phyloP scores from a whole-genome alignment of 129 eudicot species.

The Gnaphalium uliginosum region DNA sequence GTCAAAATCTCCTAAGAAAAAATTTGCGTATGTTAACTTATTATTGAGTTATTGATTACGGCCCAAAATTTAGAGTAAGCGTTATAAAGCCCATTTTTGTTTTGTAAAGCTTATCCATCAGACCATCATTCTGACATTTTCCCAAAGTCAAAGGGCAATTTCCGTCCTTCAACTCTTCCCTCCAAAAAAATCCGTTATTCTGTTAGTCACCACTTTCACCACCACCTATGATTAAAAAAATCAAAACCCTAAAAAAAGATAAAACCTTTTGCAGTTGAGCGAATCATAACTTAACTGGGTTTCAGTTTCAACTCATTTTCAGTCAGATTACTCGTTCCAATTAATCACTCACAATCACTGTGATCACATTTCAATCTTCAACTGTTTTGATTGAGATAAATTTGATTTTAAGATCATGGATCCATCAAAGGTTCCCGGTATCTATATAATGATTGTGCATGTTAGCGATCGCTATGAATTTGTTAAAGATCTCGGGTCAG shows the following conservation, averaged over 20 bases:
- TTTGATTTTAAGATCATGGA: constrained; percentile 33
- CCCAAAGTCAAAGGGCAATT: constrained; percentile 16
- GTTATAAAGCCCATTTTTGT: constrained; percentile 6
- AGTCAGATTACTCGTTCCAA: constrained; percentile 25
- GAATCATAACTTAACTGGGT: constrained; percentile 14
- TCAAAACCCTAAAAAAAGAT: background rate
- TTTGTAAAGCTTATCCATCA: constrained; percentile 22
- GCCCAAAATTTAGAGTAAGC: no score
- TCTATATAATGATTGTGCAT: constrained; percentile 50
- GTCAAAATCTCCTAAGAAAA: no score
- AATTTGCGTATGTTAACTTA: no score
- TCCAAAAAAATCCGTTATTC: constrained; percentile 1
- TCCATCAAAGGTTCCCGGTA: constrained; percentile 47
- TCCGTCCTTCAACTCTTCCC: constrained; percentile 1
- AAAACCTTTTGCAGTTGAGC: constrained; percentile 19
- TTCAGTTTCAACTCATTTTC: constrained; percentile 20
- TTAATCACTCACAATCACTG: constrained; percentile 21
- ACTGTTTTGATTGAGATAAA: constrained; percentile 14
- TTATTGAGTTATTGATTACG: no score
- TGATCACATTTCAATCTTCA: constrained; percentile 23
- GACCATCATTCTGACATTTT: background rate
- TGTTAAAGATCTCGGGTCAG: constrained; percentile 16
- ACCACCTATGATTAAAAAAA: background rate
- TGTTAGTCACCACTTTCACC: constrained; percentile 1
- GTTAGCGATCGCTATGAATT: constrained; percentile 45